Base-by-base conservation (phyloP, 768 basidiomycete genomes). In the Mycena maculata region DNA sequence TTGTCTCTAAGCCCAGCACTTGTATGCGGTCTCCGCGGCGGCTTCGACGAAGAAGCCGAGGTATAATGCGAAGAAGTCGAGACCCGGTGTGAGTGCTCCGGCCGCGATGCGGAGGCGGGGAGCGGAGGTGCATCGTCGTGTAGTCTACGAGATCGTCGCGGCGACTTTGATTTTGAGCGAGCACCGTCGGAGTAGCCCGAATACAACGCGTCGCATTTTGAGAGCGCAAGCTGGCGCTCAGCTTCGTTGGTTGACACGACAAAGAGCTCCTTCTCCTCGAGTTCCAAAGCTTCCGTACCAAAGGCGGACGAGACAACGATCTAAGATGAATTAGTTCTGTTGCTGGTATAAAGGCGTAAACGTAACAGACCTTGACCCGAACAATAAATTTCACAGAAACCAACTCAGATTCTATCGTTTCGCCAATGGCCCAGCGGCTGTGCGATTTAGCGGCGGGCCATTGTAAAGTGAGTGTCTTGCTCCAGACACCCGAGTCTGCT, bases 341-440 rank as follows among this genome's bases (percentile, higher is more conserved):
- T 33, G 22, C 53, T 23, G 49, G 60, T 65, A 42, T 41, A 72
- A 58, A 71, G 63, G 63, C 50, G 38, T 47, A 70, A 63, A 65
- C 50, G 38, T 44, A 70, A 62, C 71, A 70, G 61, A 92, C 90
- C 86, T 92, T 92, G 70, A 90, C 82, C 48, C 88, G 86, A 71
- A 90, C 80, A 76, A 90, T 88, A 76, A 92, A 95, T 75, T 85
- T 86, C 58, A 93, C 86, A 57, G 86, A 84, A 16, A 86, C 88
- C 70, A 90, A 76, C 55, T 87, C 83, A 44, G 90, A 90, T 68
- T 85, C 82, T 70, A 93, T 86, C 28, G 91, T 90, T 81, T 94
- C 92, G 13, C 93, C 93, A 62, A 92, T 85, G 11, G 92, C 86
- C 91, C 93, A 95, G 22, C 91, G 87, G 72, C 86, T 88, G 63